Percentiles rank a stretch among this genome's conserved stretches.
These are phyloP conservation scores for Cicer yamashitae DNA, from an alignment of 306 rosid genomes.

Conservation along the genomic window DNA sequence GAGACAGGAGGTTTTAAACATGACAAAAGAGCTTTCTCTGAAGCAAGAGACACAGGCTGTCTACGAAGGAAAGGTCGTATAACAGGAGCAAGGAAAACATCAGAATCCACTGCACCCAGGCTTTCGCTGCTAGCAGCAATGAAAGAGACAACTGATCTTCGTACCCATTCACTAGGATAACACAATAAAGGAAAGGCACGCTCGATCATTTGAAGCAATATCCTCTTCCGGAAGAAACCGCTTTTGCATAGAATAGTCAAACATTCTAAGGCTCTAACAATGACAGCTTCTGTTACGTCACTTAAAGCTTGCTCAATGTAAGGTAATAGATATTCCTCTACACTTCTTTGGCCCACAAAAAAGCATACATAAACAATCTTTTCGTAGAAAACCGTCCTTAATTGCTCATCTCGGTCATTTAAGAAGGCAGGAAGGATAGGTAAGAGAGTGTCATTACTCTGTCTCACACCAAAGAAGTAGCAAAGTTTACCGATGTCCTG, in stretches of 20 bases:
- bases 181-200: constrained; percentile 88
- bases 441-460: constrained; percentile 91
- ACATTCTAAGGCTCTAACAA: constrained; percentile 90
- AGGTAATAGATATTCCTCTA: constrained; percentile 97
- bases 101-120: constrained; percentile 93
- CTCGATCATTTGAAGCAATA: constrained; percentile 91
- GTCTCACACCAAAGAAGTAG: constrained; percentile 95
- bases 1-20: constrained; percentile 88
- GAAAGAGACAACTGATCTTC: constrained; percentile 85
- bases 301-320: constrained; percentile 95
- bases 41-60: constrained; percentile 91
- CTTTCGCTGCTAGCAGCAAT: constrained; percentile 91
- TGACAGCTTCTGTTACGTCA: constrained; percentile 80
- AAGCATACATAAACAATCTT: constrained; percentile 94
- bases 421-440: constrained; percentile 97
- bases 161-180: constrained; percentile 92
- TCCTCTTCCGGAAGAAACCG: constrained; percentile 82
- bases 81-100: constrained; percentile 93
- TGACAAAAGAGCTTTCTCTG: constrained; percentile 75
- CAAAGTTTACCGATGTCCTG: constrained; percentile 90
- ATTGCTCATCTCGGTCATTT: constrained; percentile 91
- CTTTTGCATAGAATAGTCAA: constrained; percentile 81
- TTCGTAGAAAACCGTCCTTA: constrained; percentile 88
- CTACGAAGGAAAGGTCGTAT: constrained; percentile 82
- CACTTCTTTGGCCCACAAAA: constrained; percentile 98